A percentile compares a stretch with the other conserved stretches of the same genome.
These are phyloP conservation scores for Xylaria hypoxylon DNA, from an alignment of 2,329 filamentous ascomycete genomes.

Conservation along the genomic window DNA sequence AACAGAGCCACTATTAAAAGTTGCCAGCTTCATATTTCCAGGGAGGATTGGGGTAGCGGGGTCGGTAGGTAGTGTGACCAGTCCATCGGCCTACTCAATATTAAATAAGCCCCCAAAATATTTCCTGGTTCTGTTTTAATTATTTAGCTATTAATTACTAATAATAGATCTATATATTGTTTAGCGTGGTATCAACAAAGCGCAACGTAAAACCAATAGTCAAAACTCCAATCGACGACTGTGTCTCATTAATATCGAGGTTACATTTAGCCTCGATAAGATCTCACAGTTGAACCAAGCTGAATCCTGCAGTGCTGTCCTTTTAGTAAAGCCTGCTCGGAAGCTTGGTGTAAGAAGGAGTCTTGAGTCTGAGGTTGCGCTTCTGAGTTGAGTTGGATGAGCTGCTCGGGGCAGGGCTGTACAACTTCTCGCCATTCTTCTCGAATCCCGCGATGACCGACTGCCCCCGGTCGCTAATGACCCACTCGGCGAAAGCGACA, in stretches of 20 bases:
- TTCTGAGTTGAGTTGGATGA: not conserved
- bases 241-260: not conserved
- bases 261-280: not conserved
- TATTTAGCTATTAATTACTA: no score
- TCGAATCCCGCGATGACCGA: slow-evolving; percentile 11
- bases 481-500: slow-evolving; percentile 22
- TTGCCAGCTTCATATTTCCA: no score
- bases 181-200: not conserved
- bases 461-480: slow-evolving; percentile 22
- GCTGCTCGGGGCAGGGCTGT: slow-evolving; percentile 9
- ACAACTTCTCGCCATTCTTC: slow-evolving; percentile 17
- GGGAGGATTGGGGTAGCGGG: no score
- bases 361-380: slow-evolving; percentile 10
- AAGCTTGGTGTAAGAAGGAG: not conserved
- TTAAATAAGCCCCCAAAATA: no score
- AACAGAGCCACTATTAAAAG: no score
- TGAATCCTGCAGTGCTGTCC: not conserved
- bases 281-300: not conserved
- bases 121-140: no score
- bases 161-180: no score
- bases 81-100: no score
- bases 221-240: not conserved
- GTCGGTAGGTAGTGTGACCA: no score
- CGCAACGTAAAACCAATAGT: not conserved
- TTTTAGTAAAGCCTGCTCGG: not conserved